Conservation (phyloP, 345 rosid species). For the Eucalyptus regnans region DNA sequence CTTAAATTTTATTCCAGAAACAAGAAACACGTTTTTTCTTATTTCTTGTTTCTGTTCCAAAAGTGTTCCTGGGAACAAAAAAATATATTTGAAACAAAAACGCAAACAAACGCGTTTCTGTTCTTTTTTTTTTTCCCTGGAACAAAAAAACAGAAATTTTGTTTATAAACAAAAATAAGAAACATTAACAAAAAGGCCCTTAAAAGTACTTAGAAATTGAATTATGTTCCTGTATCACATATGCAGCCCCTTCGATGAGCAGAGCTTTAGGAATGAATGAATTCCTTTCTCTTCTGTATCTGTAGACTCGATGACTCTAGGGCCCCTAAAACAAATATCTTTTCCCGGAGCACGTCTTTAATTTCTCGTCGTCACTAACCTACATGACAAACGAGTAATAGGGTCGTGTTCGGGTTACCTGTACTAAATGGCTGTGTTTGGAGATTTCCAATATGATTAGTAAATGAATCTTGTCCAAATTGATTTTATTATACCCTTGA, state of each 20-base stretch:
- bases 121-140: too few relatives aligned
- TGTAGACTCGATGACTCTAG: not conserved
- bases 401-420: not conserved
- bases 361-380: not conserved
- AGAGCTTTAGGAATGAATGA: not conserved
- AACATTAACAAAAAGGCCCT: too few relatives aligned
- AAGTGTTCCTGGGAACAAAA: too few relatives aligned
- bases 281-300: not conserved
- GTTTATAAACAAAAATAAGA: too few relatives aligned
- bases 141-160: too few relatives aligned
- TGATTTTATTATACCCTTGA: not conserved
- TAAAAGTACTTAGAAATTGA: not conserved
- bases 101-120: too few relatives aligned
- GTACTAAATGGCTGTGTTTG: not conserved
- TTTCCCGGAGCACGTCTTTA: not conserved
- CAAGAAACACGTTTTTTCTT: too few relatives aligned
- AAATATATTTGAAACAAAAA: too few relatives aligned
- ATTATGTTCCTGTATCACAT: not conserved
- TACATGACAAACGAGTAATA: not conserved
- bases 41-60: too few relatives aligned
- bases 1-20: too few relatives aligned
- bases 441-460: not conserved
- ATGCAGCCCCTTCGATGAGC: not conserved
- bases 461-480: not conserved
- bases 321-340: not conserved